Percentiles rank a stretch among this genome's conserved stretches.
Evolutionary conservation across 2,329 filamentous ascomycete species (phyloP).

Genomic region (Aspergillus pseudonomiae): DNA sequence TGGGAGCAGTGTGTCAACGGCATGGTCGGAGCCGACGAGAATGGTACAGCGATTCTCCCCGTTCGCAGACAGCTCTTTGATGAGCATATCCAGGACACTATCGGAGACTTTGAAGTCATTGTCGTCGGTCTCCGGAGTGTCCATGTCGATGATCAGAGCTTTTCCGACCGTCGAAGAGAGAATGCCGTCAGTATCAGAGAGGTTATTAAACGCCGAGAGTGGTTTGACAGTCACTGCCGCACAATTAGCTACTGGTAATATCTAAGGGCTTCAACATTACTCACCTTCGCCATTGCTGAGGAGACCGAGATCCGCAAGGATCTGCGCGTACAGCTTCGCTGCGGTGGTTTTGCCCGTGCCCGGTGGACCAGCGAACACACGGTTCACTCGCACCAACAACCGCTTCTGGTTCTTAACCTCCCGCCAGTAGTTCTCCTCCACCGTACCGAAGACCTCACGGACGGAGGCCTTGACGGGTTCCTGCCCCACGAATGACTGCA

Average conservation of each 20-base stretch:
- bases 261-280: neutral
- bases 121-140: slow-evolving; percentile 13
- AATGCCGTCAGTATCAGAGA: slow-evolving; percentile 8
- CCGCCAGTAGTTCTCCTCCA: slow-evolving; percentile 23
- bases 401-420: slow-evolving; percentile 24
- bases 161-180: slow-evolving; percentile 14
- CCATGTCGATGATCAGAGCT: slow-evolving; percentile 20
- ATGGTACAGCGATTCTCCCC: slow-evolving; percentile 18
- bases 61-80: slow-evolving; percentile 9
- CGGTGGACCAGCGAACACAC: slow-evolving; percentile 23
- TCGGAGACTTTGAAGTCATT: neutral
- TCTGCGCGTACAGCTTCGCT: slow-evolving; percentile 22
- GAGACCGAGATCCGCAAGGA: slow-evolving; percentile 23
- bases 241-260: neutral
- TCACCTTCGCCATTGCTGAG: slow-evolving; percentile 18
- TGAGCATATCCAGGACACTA: slow-evolving; percentile 11
- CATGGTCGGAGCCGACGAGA: slow-evolving; percentile 14
- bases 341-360: slow-evolving; percentile 27
- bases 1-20: slow-evolving; percentile 19
- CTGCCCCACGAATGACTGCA: slow-evolving; percentile 23
- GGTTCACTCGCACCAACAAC: slow-evolving; percentile 19
- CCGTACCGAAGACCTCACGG: slow-evolving; percentile 17
- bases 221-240: slow-evolving; percentile 10
- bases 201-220: slow-evolving; percentile 8
- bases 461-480: slow-evolving; percentile 21